These are phyloP conservation scores for Quercus variabilis DNA, from an alignment of 306 rosid species.

Conservation along the genomic window DNA sequence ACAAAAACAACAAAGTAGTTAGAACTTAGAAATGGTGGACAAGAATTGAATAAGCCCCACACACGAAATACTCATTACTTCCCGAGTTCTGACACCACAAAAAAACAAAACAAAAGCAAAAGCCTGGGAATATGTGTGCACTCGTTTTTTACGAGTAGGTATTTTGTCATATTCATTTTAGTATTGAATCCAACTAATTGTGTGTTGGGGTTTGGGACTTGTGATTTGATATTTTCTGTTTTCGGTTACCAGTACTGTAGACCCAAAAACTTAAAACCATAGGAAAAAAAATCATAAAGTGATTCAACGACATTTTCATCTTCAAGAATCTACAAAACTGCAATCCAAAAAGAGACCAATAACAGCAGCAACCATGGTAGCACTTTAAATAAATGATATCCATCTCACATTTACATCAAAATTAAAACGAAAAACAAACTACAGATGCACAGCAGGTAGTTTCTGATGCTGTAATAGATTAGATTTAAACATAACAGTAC, in stretches of 20 bases:
- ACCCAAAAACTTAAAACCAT: too few relatives aligned
- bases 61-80: too few relatives aligned
- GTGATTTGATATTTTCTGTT: too few relatives aligned
- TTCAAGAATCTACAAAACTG: not conserved
- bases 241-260: too few relatives aligned
- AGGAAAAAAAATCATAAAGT: not conserved
- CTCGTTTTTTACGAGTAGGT: too few relatives aligned
- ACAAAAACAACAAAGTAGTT: too few relatives aligned
- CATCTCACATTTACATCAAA: not conserved
- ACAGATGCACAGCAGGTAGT: not conserved
- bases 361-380: not conserved
- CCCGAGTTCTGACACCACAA: too few relatives aligned
- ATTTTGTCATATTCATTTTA: too few relatives aligned
- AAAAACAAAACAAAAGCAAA: too few relatives aligned
- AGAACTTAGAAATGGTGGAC: slow-evolving; percentile 17
- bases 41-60: slow-evolving; percentile 22
- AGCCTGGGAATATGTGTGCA: too few relatives aligned
- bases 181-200: too few relatives aligned
- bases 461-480: not conserved
- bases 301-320: not conserved
- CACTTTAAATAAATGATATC: not conserved
- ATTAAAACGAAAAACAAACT: not conserved
- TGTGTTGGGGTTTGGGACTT: too few relatives aligned
- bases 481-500: not conserved
- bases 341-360: not conserved